These are phyloP conservation scores for Phaffia tasmanica DNA, from an alignment of 768 basidiomycete genomes.

Conservation along the genomic window DNA sequence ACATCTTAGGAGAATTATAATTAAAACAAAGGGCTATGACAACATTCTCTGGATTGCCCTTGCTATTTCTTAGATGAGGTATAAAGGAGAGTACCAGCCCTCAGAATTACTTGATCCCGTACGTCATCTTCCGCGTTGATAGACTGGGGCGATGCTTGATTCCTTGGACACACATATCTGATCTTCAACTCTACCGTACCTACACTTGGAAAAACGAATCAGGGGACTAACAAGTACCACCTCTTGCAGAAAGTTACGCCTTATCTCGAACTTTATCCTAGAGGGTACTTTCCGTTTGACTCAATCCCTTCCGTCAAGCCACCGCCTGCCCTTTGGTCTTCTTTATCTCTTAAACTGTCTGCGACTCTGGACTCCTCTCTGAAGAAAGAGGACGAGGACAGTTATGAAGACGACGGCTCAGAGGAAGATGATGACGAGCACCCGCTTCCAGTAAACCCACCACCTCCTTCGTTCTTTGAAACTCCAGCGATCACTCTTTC, in stretches of 20 bases:
- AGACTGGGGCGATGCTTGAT: background rate
- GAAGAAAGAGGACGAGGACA: background rate
- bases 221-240: slow-evolving; percentile 73
- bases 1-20: background rate
- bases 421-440: slow-evolving; percentile 28
- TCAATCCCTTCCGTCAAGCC: slow-evolving; percentile 34
- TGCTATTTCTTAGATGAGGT: slow-evolving; percentile 58
- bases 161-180: background rate
- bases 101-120: slow-evolving; percentile 83
- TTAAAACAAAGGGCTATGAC: too few relatives aligned
- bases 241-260: slow-evolving; percentile 52
- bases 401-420: slow-evolving; percentile 24
- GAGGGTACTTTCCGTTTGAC: slow-evolving; percentile 49
- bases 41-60: too few relatives aligned
- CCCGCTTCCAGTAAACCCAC: slow-evolving; percentile 31
- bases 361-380: background rate
- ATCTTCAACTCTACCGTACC: background rate
- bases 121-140: slow-evolving; percentile 28
- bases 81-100: slow-evolving; percentile 86
- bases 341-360: background rate
- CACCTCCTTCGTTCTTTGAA: slow-evolving; percentile 37
- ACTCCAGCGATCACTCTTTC: slow-evolving; percentile 28
- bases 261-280: slow-evolving; percentile 53
- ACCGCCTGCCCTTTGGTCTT: background rate
- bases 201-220: slow-evolving; percentile 2